Evolutionary conservation across 495 filamentous ascomycete species (phyloP).

Genomic region (Pseudoneurospora amorphoporcata): DNA sequence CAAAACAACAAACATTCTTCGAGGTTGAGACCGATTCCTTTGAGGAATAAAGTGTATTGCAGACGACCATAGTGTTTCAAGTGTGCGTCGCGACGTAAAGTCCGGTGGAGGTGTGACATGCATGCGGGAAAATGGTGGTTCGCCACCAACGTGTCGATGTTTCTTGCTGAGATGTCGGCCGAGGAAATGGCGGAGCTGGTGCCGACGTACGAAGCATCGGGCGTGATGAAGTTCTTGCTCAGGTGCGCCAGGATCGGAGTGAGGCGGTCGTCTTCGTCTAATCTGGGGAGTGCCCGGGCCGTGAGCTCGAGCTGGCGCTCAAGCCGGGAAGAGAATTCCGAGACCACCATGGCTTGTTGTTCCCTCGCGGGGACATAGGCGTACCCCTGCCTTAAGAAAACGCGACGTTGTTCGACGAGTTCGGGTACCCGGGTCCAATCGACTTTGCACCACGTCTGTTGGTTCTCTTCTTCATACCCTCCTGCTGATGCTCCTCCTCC

Average conservation of each 20-base stretch:
- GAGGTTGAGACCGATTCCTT: constrained; percentile 84
- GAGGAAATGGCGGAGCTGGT: constrained; percentile 43
- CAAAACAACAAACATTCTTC: constrained; percentile 95
- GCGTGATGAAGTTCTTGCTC: constrained; percentile 83
- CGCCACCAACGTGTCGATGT: constrained; percentile 57
- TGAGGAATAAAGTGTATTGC: constrained; percentile 95
- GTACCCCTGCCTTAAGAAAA: constrained; percentile 69
- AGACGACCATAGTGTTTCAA: constrained; percentile 90
- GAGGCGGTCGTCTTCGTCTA: constrained; percentile 95
- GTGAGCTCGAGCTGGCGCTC: constrained; percentile 82
- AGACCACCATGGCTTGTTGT: constrained; percentile 77
- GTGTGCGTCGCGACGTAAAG: constrained; percentile 72
- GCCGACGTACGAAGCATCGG: constrained; percentile 64
- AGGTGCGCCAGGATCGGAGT: constrained; percentile 89
- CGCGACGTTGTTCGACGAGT: constrained; percentile 67
- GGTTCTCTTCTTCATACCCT: constrained; percentile 25
- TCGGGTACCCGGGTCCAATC: constrained; percentile 92
- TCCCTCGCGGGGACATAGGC: constrained; percentile 86
- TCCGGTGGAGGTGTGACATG: constrained; percentile 82
- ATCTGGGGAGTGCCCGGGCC: constrained; percentile 73
- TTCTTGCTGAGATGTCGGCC: constrained; percentile 65
- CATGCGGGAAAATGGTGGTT: constrained; percentile 85
- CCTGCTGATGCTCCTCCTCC: neutral
- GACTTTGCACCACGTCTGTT: constrained; percentile 76
- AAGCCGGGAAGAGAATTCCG: constrained; percentile 68